A percentile compares a stretch with the other conserved stretches of the same genome.
Conservation (phyloP, 805 yeast species). For the Hanseniaspora taiwanica region DNA sequence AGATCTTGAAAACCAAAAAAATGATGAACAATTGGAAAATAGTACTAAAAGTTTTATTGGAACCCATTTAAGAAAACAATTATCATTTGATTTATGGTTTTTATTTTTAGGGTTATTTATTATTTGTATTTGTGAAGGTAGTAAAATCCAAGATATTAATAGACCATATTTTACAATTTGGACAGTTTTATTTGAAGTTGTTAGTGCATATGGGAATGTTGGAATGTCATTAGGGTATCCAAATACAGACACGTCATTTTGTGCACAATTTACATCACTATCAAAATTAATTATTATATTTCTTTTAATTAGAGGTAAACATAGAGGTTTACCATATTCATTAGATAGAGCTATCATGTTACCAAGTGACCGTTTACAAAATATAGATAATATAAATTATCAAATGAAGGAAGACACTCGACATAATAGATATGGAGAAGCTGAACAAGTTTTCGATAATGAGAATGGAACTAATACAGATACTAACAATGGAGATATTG, state of each 20-base stretch:
- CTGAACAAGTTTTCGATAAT: not conserved
- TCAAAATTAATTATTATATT: conserved; percentile 79
- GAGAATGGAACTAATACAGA: not conserved
- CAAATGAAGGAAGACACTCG: no score
- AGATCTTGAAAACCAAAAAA: not conserved
- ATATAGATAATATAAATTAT: no score
- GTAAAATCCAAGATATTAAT: conserved; percentile 34
- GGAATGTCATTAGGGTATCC: conserved; percentile 86
- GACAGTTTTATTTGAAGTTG: conserved; percentile 69
- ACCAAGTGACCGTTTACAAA: no score
- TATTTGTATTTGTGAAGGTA: conserved; percentile 76
- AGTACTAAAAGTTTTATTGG: conserved; percentile 53
- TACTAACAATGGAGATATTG: not conserved
- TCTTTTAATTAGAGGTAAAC: conserved; percentile 89
- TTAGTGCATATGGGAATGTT: conserved; percentile 93
- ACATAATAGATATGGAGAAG: no score
- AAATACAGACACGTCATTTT: conserved; percentile 48
- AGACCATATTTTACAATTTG: conserved; percentile 50
- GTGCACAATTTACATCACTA: conserved; percentile 54
- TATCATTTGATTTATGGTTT: conserved; percentile 92
- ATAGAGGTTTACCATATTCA: conserved; percentile 89
- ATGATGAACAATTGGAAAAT: conserved; percentile 17
- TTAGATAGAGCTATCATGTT: conserved; percentile 89
- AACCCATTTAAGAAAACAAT: conserved; percentile 78
- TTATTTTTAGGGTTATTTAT: conserved; percentile 74